A percentile compares a stretch with the other conserved stretches of the same genome.
Conservation (phyloP, 345 rosid genomes). For the Brassica carinata region DNA sequence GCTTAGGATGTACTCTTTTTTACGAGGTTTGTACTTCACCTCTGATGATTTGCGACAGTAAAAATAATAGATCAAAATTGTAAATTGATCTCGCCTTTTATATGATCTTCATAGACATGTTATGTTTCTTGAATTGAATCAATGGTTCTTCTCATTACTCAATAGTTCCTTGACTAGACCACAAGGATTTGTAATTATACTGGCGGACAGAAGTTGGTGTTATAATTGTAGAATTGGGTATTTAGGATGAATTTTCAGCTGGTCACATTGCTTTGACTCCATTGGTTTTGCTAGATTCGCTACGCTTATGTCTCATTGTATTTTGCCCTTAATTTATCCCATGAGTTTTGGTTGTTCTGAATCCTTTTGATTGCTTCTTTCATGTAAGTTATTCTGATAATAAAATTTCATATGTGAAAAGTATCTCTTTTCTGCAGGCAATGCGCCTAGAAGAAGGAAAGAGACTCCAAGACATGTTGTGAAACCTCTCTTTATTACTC, state of each 20-base stretch:
- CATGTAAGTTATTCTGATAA: background rate
- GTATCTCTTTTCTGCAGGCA: background rate
- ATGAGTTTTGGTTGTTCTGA: slow-evolving; percentile 15
- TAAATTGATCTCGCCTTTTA: background rate
- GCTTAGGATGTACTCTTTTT: slow-evolving; percentile 44
- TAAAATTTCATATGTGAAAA: background rate
- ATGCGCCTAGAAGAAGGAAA: background rate
- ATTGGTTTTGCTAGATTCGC: background rate
- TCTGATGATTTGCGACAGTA: background rate
- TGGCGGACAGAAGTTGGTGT: background rate
- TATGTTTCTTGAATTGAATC: background rate
- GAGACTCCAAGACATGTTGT: background rate
- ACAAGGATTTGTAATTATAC: background rate
- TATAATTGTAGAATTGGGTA: background rate
- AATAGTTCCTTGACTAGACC: background rate
- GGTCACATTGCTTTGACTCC: background rate
- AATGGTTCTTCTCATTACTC: background rate
- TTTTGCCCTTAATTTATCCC: background rate
- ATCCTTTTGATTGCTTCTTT: background rate
- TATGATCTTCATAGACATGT: background rate
- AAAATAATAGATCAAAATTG: background rate
- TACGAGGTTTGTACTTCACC: background rate
- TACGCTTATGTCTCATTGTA: background rate
- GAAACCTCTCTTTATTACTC: background rate
- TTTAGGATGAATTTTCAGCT: slow-evolving; percentile 5